Base-by-base conservation (phyloP, 352 stramenopile species). In the Globisporangium okanoganense region DNA sequence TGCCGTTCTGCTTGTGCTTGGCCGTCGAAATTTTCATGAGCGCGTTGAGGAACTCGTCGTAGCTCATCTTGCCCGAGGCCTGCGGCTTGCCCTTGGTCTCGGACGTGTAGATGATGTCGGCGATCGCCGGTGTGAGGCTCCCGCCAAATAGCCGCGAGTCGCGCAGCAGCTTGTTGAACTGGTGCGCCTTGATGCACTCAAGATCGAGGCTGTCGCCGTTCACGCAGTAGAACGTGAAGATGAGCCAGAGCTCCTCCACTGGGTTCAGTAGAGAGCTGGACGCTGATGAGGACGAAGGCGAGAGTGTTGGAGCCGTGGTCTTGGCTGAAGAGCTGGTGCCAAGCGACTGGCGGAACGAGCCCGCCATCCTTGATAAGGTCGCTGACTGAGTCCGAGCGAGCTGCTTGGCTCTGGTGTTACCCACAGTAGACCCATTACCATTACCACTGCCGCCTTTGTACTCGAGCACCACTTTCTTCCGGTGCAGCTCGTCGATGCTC, bases 151-250 rank as follows among this genome's bases (percentile, higher is more conserved):
- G 66, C 6, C 70, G 64, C 3, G 78, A 75, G 58, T 93, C 84
- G 1, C 79, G 80, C 24, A 93, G 52, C 1, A 91, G 63, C 31
- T 77, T 79, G 65, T 83, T 86, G 61, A 91, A 93, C 59, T 93
- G 84, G 51, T 91, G 81, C 5, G 78, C 75, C 48, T 75, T 82
- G 47, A 93, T 83, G 31, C 65, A 83, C 44, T 90, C 80, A 3
- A 93, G 59, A 41, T 93, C 80, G 35, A 88, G 78, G 31, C 76
- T 82, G 56, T 91, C 84, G 27, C 84, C 84, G 35, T 86, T 85
- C 14, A 90, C 76, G 40, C 84, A 93, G 62, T 93, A 93, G 67
- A 83, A 90, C 8, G 82, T 90, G 43, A 91, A 93, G 25, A 93
- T 81, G 43, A 71, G 68, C 84, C 84, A 93, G 0, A 93, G 61